Evolutionary conservation across 2,329 filamentous ascomycete genomes (phyloP).

Genomic region (Trichoderma atroviride): DNA sequence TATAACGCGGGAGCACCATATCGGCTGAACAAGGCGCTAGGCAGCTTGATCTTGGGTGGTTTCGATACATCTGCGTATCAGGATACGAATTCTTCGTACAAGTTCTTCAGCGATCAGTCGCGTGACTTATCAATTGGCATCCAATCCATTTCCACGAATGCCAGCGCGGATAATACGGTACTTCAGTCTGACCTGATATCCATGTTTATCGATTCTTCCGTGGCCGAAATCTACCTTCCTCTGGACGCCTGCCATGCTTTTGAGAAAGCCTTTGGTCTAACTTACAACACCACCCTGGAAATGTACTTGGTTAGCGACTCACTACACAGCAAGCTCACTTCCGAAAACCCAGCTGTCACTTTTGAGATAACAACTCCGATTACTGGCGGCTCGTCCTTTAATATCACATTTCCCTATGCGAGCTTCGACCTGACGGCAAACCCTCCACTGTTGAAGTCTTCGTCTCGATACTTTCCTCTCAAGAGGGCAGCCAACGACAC

Average conservation of each 20-base stretch:
- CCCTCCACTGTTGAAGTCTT: constrained; percentile 24
- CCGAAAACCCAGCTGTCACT: constrained; percentile 20
- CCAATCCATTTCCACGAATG: constrained; percentile 25
- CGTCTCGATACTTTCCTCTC: constrained; percentile 28
- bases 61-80: constrained; percentile 25
- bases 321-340: constrained; percentile 13
- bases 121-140: constrained; percentile 25
- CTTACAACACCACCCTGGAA: constrained; percentile 19
- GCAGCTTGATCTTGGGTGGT: constrained; percentile 24
- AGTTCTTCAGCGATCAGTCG: constrained; percentile 27
- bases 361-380: constrained; percentile 23
- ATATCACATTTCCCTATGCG: constrained; percentile 29
- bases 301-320: constrained; percentile 26
- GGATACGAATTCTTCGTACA: constrained; percentile 6
- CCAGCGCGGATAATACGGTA: constrained; percentile 9
- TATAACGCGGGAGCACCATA: constrained; percentile 27
- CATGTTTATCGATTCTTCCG: constrained; percentile 28
- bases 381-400: constrained; percentile 18
- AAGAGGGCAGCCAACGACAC: constrained; percentile 28
- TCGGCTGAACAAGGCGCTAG: constrained; percentile 25
- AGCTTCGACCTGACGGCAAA: constrained; percentile 27
- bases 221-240: constrained; percentile 26
- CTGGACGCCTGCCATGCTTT: constrained; percentile 24
- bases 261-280: constrained; percentile 23
- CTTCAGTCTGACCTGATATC: constrained; percentile 19